These are phyloP conservation scores for Sordariomycetes sp. DNA, from an alignment of 2,329 filamentous ascomycete genomes.

Conservation along the genomic window DNA sequence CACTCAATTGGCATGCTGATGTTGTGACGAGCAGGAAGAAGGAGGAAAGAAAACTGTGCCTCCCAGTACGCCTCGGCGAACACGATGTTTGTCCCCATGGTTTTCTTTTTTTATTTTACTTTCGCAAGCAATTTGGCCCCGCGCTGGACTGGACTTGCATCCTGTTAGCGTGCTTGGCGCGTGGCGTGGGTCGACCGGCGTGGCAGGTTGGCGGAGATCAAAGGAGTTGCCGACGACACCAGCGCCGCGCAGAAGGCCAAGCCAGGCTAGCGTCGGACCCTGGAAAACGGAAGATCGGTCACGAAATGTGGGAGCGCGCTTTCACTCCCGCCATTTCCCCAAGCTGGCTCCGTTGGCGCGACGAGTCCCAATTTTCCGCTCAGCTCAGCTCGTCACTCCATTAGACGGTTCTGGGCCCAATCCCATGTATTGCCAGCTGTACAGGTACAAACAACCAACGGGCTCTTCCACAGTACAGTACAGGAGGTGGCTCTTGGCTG, in stretches of 20 bases:
- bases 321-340: background rate
- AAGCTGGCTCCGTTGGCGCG: background rate
- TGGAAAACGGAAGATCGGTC: slow-evolving; percentile 1
- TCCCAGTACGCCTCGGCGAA: too few relatives aligned
- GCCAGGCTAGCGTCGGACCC: background rate
- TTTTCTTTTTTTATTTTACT: background rate
- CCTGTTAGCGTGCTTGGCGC: slow-evolving; percentile 1
- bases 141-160: background rate
- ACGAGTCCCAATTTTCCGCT: background rate
- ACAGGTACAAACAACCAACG: too few relatives aligned
- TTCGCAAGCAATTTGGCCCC: too few relatives aligned
- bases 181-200: background rate
- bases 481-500: too few relatives aligned
- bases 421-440: background rate
- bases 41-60: too few relatives aligned
- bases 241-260: background rate
- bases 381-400: background rate
- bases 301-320: background rate
- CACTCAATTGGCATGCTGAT: background rate
- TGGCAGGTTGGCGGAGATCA: background rate
- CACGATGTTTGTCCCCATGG: background rate
- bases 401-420: background rate
- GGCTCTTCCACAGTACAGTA: too few relatives aligned
- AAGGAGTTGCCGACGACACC: background rate
- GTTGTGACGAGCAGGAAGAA: too few relatives aligned